Percentiles rank a stretch among this genome's conserved stretches.
phyloP scores from a whole-genome alignment of 257 asterid genomes.

The Anisodus acutangulus region DNA sequence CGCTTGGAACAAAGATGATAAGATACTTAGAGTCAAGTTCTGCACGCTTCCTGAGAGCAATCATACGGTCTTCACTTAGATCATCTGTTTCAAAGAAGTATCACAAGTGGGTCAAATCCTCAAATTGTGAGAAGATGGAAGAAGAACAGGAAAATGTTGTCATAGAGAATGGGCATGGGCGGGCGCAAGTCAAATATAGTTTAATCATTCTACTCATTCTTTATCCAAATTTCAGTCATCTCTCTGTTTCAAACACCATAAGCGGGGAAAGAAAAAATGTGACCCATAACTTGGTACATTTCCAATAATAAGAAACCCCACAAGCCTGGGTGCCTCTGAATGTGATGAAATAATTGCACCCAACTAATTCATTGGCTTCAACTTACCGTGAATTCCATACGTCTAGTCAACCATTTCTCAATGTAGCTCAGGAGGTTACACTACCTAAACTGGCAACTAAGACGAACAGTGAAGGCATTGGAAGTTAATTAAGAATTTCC shows the following conservation, averaged over 20 bases:
- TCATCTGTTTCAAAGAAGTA: slow-evolving; percentile 59
- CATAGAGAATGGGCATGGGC: not conserved
- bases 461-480: not conserved
- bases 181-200: not conserved
- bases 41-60: slow-evolving; percentile 89
- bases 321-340: not conserved
- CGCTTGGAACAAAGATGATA: slow-evolving; percentile 62
- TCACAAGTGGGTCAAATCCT: not conserved
- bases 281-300: not conserved
- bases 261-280: not conserved
- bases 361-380: not conserved
- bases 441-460: not conserved
- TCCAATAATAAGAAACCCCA: not conserved
- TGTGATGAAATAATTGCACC: slow-evolving; percentile 22
- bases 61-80: slow-evolving; percentile 88
- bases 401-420: not conserved
- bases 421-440: not conserved
- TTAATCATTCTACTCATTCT: not conserved
- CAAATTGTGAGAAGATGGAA: not conserved
- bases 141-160: not conserved
- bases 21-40: slow-evolving; percentile 82
- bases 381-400: not conserved
- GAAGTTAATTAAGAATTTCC: not conserved
- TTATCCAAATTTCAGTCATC: not conserved
- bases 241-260: not conserved